Evolutionary conservation across 2,329 filamentous ascomycete genomes (phyloP).

Genomic region (Colletotrichum caudatum): DNA sequence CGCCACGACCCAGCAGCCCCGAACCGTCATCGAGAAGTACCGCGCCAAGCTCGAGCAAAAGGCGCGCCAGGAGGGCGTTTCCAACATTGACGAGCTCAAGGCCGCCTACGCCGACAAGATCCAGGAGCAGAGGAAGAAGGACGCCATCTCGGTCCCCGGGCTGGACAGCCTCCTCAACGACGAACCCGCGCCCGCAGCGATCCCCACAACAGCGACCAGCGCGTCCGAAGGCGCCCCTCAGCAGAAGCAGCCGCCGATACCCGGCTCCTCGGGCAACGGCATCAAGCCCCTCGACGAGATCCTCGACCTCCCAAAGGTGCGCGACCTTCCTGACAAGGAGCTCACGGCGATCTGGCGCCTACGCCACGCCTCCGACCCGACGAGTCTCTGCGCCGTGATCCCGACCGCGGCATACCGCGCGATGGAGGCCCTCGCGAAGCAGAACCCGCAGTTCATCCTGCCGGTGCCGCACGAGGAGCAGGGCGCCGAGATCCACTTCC

Average conservation of each 20-base stretch:
- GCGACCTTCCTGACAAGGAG: conserved; percentile 80
- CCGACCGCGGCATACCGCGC: conserved; percentile 77
- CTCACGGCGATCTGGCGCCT: conserved; percentile 92
- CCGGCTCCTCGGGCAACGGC: conserved; percentile 46
- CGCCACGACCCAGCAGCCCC: conserved; percentile 78
- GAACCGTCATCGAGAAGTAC: conserved; percentile 85
- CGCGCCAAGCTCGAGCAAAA: conserved; percentile 85
- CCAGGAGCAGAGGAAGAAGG: conserved; percentile 74
- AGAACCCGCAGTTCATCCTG: conserved; percentile 89
- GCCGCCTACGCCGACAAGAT: conserved; percentile 90
- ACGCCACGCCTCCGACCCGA: conserved; percentile 78
- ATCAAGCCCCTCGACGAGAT: conserved; percentile 63
- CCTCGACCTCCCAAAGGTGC: conserved; percentile 84
- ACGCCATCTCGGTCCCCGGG: conserved; percentile 63
- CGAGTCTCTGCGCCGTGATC: conserved; percentile 86
- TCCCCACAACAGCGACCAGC: conserved; percentile 26
- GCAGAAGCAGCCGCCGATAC: conserved; percentile 11
- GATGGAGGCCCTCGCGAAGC: conserved; percentile 78
- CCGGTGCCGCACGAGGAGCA: conserved; percentile 77
- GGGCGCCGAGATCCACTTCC: conserved; percentile 92
- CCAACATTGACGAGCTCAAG: conserved; percentile 80
- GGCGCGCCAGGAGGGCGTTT: conserved; percentile 78
- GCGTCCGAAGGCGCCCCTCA: neutral
- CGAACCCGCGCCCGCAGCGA: conserved; percentile 49
- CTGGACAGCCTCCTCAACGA: conserved; percentile 46